These are phyloP conservation scores for Claviceps arundinis DNA, from an alignment of 2,329 filamentous ascomycete genomes.

Conservation along the genomic window DNA sequence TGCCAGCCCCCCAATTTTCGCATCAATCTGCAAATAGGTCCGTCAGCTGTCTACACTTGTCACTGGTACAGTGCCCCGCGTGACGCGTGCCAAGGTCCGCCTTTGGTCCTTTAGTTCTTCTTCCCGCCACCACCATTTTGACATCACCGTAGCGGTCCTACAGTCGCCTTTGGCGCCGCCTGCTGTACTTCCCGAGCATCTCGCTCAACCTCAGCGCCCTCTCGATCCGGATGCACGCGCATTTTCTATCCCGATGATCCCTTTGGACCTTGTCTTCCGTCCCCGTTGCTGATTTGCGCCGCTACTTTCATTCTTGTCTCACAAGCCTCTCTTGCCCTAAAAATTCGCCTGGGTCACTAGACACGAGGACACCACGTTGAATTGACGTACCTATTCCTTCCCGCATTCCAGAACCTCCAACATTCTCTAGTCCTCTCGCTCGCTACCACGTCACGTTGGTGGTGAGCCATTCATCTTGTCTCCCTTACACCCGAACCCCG, in stretches of 20 bases:
- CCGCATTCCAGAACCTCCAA: background rate
- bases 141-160: constrained; percentile 12
- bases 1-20: constrained; percentile 2
- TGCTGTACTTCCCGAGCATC: background rate
- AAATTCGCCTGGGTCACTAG: background rate
- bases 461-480: constrained; percentile 35
- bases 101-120: constrained; percentile 1
- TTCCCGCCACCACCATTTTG: constrained; percentile 20
- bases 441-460: constrained; percentile 23
- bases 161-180: background rate
- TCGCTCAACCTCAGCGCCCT: background rate
- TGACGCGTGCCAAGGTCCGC: background rate
- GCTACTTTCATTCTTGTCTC: background rate
- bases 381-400: background rate
- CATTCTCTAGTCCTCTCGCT: background rate
- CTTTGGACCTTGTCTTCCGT: background rate
- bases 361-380: background rate
- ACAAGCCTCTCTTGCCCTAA: background rate
- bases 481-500: constrained; percentile 21
- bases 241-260: constrained; percentile 1
- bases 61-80: background rate
- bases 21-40: background rate
- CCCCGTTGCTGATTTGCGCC: background rate
- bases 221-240: constrained; percentile 1
- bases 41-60: background rate